Percentiles rank a stretch among this genome's conserved stretches.
phyloP scores from a whole-genome alignment of 345 rosid genomes.

The Eucalyptus cloeziana region DNA sequence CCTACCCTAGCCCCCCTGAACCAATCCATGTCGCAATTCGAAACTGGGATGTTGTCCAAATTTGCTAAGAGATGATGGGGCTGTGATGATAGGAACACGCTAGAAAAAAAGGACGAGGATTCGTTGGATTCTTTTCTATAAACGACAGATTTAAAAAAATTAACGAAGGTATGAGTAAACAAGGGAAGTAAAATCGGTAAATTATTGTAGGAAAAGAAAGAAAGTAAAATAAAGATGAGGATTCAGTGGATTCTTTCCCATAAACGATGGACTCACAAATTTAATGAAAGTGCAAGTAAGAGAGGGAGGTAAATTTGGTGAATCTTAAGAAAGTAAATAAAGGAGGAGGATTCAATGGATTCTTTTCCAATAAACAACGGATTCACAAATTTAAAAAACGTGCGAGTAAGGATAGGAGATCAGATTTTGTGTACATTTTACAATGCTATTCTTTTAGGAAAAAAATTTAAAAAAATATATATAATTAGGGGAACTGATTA shows the following conservation, averaged over 20 bases:
- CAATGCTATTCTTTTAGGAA: neutral
- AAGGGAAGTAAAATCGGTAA: neutral
- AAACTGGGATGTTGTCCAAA: neutral
- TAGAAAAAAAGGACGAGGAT: neutral
- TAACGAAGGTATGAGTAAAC: neutral
- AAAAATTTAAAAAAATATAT: too few relatives aligned
- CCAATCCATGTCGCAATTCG: too few relatives aligned
- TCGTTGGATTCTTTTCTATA: neutral
- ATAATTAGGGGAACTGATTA: too few relatives aligned
- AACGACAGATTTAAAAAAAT: too few relatives aligned
- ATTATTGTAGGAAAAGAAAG: neutral
- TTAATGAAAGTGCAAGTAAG: neutral
- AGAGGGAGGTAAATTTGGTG: too few relatives aligned
- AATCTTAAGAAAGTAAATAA: too few relatives aligned
- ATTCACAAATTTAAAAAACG: too few relatives aligned
- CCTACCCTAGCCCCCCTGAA: fast-evolving
- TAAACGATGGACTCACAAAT: neutral
- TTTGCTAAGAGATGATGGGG: neutral
- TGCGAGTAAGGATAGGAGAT: neutral
- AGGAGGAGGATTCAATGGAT: too few relatives aligned
- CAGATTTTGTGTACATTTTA: neutral
- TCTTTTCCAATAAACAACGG: too few relatives aligned
- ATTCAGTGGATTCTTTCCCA: too few relatives aligned
- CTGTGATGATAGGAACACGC: neutral
- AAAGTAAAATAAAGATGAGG: neutral